These are phyloP conservation scores for Raddia distichophylla DNA, from an alignment of 176 grass and related monocot genomes.

Conservation along the genomic window DNA sequence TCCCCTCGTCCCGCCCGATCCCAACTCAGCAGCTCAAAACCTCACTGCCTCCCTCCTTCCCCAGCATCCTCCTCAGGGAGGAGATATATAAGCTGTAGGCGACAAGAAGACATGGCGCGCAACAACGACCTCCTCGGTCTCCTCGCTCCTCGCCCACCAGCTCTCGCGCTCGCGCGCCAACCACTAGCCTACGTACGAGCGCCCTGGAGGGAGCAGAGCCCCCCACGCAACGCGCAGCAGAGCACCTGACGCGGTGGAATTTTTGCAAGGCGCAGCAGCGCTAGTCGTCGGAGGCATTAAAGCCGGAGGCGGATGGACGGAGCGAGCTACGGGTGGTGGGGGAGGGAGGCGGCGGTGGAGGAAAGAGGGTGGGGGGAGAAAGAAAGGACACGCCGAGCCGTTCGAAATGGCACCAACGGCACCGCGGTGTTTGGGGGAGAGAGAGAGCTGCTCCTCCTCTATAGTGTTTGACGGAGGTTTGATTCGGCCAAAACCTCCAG, in stretches of 20 bases:
- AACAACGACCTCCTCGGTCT: neutral
- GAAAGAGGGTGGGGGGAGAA: neutral
- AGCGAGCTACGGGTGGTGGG: neutral
- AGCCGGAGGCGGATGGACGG: neutral
- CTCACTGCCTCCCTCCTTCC: neutral
- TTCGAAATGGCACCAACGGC: too few relatives aligned
- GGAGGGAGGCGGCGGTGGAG: neutral
- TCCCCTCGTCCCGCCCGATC: neutral
- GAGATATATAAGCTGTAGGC: conserved; percentile 21
- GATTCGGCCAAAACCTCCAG: too few relatives aligned
- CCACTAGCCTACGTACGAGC: neutral
- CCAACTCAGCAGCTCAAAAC: neutral
- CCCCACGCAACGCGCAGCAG: neutral
- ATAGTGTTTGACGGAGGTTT: too few relatives aligned
- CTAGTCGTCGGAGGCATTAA: neutral
- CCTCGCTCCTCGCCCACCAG: neutral
- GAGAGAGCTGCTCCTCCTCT: too few relatives aligned
- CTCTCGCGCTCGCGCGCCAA: neutral
- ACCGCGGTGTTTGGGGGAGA: too few relatives aligned
- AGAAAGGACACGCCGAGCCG: neutral
- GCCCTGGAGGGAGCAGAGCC: neutral
- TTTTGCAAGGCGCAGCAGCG: neutral
- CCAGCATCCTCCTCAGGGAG: neutral
- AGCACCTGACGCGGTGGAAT: neutral
- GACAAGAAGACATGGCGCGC: conserved; percentile 22